Percentiles rank a stretch among this genome's conserved stretches.
Conservation (phyloP, 495 filamentous ascomycete species). For the Parmelia sp. region DNA sequence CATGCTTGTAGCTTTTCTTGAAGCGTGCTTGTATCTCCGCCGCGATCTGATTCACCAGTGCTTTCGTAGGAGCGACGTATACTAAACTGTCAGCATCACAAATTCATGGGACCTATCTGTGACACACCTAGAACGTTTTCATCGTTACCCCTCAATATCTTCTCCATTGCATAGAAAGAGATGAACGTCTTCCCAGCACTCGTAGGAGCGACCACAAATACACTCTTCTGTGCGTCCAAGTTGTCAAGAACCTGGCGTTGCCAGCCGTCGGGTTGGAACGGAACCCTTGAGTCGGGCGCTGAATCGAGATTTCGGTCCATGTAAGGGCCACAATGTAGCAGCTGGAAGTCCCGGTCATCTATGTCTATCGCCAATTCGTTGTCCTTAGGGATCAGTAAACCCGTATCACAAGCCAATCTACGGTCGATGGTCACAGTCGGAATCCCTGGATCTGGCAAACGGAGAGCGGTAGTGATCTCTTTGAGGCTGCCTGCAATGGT, state of each 20-base stretch:
- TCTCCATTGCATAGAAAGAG: conserved; percentile 73
- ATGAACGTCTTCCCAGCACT: conserved; percentile 62
- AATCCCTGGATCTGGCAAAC: conserved; percentile 29
- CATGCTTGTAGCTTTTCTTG: conserved; percentile 50
- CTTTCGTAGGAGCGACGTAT: conserved; percentile 77
- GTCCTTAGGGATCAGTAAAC: conserved; percentile 21
- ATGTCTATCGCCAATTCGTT: conserved; percentile 25
- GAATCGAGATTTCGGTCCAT: conserved; percentile 69
- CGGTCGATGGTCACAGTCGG: conserved; percentile 23
- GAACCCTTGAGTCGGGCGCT: conserved; percentile 55
- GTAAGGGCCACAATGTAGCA: conserved; percentile 62
- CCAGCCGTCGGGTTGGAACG: conserved; percentile 70
- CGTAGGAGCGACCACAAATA: conserved; percentile 72
- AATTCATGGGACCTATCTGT: too few species aligned
- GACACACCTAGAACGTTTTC: conserved; percentile 48
- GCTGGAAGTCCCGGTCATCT: conserved; percentile 51
- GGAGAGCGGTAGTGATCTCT: conserved; percentile 28
- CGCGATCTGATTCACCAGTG: conserved; percentile 73
- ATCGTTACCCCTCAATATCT: conserved; percentile 58
- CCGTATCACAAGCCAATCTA: conserved; percentile 36
- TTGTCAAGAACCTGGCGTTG: conserved; percentile 67
- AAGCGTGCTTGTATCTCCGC: conserved; percentile 52
- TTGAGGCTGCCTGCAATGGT: conserved; percentile 27
- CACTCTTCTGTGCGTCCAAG: conserved; percentile 59
- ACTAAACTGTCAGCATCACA: conserved; percentile 32